Conservation (phyloP, 2,329 filamentous ascomycete species). For the Colletotrichum tofieldiae region DNA sequence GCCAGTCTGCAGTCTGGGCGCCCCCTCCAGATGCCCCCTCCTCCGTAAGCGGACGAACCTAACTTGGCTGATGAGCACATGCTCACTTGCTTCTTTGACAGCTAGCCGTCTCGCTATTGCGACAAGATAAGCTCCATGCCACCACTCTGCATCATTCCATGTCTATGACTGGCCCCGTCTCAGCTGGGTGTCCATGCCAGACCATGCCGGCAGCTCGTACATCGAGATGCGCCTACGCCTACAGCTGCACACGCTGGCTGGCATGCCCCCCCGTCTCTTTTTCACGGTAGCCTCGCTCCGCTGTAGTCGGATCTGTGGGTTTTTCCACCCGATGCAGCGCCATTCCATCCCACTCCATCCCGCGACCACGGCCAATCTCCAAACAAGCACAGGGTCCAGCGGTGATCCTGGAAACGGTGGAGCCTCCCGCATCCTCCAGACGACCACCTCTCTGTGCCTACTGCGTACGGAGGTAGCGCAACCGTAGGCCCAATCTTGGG, state of each 20-base stretch:
- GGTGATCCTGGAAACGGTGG: neutral
- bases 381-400: neutral
- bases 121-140: slow-evolving; percentile 31
- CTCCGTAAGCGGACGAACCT: slow-evolving; percentile 39
- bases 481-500: neutral
- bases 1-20: slow-evolving; percentile 4
- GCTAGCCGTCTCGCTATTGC: slow-evolving; percentile 18
- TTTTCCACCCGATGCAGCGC: neutral
- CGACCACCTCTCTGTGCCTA: neutral
- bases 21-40: neutral
- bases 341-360: neutral
- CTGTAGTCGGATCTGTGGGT: neutral
- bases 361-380: neutral
- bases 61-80: slow-evolving; percentile 32
- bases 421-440: neutral
- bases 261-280: neutral
- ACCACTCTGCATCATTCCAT: slow-evolving; percentile 8
- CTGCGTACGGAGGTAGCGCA: neutral
- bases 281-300: neutral
- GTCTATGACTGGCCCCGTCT: slow-evolving; percentile 24
- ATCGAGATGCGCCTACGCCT: slow-evolving; percentile 17
- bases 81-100: slow-evolving; percentile 37
- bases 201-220: slow-evolving; percentile 3
- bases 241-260: neutral
- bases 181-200: slow-evolving; percentile 22